These are phyloP conservation scores for Podaxis sp. DNA, from an alignment of 768 basidiomycete genomes.

Conservation along the genomic window DNA sequence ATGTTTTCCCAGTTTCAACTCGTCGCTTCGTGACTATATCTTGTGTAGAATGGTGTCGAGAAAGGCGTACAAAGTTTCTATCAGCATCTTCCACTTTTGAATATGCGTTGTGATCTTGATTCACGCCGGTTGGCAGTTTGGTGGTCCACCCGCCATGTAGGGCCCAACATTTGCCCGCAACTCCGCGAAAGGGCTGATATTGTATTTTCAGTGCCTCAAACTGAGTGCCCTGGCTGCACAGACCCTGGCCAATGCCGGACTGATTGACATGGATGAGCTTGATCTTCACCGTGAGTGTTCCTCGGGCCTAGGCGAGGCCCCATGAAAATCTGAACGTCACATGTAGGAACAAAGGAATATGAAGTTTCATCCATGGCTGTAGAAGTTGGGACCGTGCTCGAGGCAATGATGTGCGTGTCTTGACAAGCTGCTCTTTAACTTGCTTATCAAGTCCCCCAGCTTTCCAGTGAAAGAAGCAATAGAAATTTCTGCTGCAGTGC, in stretches of 20 bases:
- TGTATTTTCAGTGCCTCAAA: slow-evolving; percentile 38
- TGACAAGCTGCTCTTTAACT: background rate
- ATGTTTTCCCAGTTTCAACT: background rate
- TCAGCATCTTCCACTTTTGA: slow-evolving; percentile 55
- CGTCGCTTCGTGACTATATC: background rate
- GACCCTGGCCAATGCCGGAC: slow-evolving; percentile 42
- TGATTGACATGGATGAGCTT: slow-evolving; percentile 41
- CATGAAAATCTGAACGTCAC: background rate
- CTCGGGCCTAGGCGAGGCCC: background rate
- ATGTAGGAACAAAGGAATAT: slow-evolving; percentile 29
- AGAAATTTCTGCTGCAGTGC: background rate
- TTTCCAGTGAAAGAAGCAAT: slow-evolving; percentile 2
- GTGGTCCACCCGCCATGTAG: slow-evolving; percentile 54
- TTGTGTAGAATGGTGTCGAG: slow-evolving; percentile 43
- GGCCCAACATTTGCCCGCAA: slow-evolving; percentile 11
- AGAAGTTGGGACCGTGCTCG: slow-evolving; percentile 47
- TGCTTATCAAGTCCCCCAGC: background rate
- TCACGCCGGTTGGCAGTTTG: slow-evolving; percentile 52
- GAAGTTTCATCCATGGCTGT: slow-evolving; percentile 33
- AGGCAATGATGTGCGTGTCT: slow-evolving; percentile 42
- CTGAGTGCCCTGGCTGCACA: slow-evolving; percentile 58
- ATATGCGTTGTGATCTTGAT: slow-evolving; percentile 65
- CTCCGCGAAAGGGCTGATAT: background rate
- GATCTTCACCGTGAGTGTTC: slow-evolving; percentile 46
- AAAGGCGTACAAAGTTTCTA: slow-evolving; percentile 57